Evolutionary conservation across 371 early-diverging fungal species (phyloP).

Genomic region (Chytridium lagenaria): DNA sequence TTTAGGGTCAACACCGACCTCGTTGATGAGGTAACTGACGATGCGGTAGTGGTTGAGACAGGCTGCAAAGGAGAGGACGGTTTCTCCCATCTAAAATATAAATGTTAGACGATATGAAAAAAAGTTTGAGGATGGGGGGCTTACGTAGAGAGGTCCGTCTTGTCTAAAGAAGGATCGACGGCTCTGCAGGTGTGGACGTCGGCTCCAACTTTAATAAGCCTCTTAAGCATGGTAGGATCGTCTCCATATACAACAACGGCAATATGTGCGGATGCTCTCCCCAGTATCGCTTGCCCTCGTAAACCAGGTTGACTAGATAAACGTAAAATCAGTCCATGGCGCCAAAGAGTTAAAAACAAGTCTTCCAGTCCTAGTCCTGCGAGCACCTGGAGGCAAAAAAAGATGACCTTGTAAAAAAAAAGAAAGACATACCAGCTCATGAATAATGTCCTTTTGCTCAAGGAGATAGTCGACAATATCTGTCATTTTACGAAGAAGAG

Average conservation of each 20-base stretch:
- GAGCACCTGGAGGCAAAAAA: not conserved
- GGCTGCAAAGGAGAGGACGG: constrained; percentile 24
- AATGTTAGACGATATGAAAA: not conserved
- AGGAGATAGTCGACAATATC: constrained; percentile 21
- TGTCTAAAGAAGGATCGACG: constrained; percentile 20
- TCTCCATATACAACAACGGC: constrained; percentile 31
- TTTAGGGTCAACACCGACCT: constrained; percentile 16
- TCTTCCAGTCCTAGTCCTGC: not conserved
- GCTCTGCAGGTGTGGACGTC: constrained; percentile 25
- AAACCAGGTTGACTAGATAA: constrained; percentile 30
- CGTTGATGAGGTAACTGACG: constrained; percentile 24
- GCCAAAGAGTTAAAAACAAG: not conserved
- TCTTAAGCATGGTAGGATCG: constrained; percentile 14
- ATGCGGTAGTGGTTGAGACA: constrained; percentile 15
- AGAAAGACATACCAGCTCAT: not conserved
- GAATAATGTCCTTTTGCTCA: not conserved
- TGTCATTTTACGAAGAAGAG: constrained; percentile 15
- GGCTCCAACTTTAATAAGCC: constrained; percentile 23
- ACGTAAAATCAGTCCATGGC: not conserved
- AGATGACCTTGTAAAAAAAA: not conserved
- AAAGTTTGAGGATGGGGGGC: constrained; percentile 6
- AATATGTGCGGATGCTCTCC: constrained; percentile 36
- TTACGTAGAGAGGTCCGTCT: constrained; percentile 29
- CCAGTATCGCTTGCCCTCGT: constrained; percentile 27
- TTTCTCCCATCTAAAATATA: constrained; percentile 25